Evolutionary conservation across 1,284 basidiomycete genomes (phyloP), one percentile per base, ranked within the genome.

Genomic region (Ceratobasidium sp.): DNA sequence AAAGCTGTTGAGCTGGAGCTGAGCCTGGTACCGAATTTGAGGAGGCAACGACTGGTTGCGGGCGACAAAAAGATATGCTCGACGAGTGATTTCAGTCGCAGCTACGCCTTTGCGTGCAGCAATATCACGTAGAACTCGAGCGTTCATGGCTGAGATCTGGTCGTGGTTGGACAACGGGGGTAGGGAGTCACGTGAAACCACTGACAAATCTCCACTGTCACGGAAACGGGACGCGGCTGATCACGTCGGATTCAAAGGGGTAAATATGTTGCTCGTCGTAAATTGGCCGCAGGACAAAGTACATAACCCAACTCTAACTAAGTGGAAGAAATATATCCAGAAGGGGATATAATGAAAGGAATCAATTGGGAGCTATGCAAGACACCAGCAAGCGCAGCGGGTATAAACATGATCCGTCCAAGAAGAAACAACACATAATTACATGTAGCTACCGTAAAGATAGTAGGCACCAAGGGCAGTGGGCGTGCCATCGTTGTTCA

Each of bases 1-100:
- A 78, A 97, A 94, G 23, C 89, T 87, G 81, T 96, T 96, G 71
- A 98, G 86, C 78, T 96, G 93, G 73, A 98, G 84, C 80, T 98
- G 96, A n/a, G 96, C 96, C 78, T 96, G 93, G 81, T 96, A 94
- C 73, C 96, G 91, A 69, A 97, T 87, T 78, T 93, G 89, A 4
- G 91, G 83, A 7, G 94, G 89, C 12, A 96, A 82, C 0, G 88
- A 87, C 78, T 93, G 89, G 82, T 97, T 96, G 75, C 95, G 87
- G 23, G 95, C 94, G 75, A 96, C 90, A 80, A 88, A 94, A 73
- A 96, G 88, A 81, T 95, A 95, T 0, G 95, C 94, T 70, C 93
- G 85, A 30, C 95, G 89, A 51, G 89, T 83, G 64, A 95, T 84
- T 80, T 97, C 95, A 78, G 89, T 88, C 51, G 88, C 85, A 66